Conservation (phyloP, 2,329 filamentous ascomycete genomes). For the Diaporthe sp. region DNA sequence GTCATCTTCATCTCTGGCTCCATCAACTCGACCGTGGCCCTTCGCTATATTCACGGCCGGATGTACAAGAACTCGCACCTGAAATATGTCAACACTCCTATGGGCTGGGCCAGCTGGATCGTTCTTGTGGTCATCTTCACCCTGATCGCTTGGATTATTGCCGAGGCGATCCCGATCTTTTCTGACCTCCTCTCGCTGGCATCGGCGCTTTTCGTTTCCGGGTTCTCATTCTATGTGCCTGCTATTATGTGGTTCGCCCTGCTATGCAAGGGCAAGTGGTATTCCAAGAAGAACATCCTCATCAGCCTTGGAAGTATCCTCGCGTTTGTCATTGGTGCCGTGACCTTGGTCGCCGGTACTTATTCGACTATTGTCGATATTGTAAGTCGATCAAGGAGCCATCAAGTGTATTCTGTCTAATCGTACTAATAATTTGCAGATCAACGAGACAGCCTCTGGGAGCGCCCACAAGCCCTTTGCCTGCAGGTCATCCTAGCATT, state of each 20-base stretch:
- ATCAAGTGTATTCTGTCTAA: neutral
- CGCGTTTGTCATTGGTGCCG: conserved; percentile 40
- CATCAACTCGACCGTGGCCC: conserved; percentile 67
- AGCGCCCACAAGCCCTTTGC: conserved; percentile 15
- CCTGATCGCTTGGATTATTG: conserved; percentile 75
- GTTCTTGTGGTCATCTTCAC: conserved; percentile 68
- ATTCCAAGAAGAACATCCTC: conserved; percentile 39
- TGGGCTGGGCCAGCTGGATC: conserved; percentile 66
- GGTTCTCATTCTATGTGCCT: conserved; percentile 51
- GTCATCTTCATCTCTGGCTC: conserved; percentile 81
- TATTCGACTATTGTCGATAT: conserved; percentile 43
- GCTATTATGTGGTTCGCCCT: conserved; percentile 47
- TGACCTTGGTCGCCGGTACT: conserved; percentile 42
- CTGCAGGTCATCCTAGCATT: neutral
- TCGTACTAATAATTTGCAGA: neutral
- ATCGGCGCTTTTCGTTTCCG: conserved; percentile 62
- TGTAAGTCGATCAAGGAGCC: conserved; percentile 36
- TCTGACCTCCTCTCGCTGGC: conserved; percentile 69
- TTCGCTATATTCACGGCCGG: conserved; percentile 58
- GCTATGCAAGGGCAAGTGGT: conserved; percentile 45
- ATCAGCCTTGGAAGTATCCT: conserved; percentile 37
- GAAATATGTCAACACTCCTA: conserved; percentile 59
- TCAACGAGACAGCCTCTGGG: conserved; percentile 8
- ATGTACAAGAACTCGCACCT: conserved; percentile 54
- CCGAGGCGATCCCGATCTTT: conserved; percentile 80